A percentile compares a stretch with the other conserved stretches of the same genome.
These are phyloP conservation scores for Linum tenue DNA, from an alignment of 345 rosid species.

Conservation along the genomic window DNA sequence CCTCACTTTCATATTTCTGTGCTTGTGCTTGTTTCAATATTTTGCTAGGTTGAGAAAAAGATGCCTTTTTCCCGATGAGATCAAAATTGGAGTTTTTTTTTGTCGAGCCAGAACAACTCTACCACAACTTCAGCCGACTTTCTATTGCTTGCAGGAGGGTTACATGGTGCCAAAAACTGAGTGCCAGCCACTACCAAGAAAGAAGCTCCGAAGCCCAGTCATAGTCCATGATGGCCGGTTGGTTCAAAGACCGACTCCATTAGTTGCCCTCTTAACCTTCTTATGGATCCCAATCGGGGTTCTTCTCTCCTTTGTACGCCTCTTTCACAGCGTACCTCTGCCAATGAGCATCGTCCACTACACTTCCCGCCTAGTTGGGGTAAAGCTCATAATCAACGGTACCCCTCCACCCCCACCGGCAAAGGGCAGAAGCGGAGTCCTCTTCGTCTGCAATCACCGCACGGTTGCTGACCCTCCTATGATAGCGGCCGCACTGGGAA, in stretches of 20 bases:
- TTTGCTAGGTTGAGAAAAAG: neutral
- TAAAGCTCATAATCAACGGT: conserved; percentile 47
- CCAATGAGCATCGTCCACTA: conserved; percentile 54
- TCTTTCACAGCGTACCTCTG: conserved; percentile 54
- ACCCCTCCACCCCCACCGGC: conserved; percentile 67
- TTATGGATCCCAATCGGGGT: conserved; percentile 63
- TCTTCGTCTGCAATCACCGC: conserved; percentile 85
- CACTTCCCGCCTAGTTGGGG: conserved; percentile 48
- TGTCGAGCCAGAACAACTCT: no score
- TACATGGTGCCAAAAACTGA: conserved; percentile 54
- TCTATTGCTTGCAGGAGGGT: conserved; percentile 41
- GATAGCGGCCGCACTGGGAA: conserved; percentile 68
- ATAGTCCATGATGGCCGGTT: conserved; percentile 72
- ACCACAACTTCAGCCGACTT: no score
- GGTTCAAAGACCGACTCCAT: conserved; percentile 59
- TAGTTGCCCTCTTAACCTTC: conserved; percentile 54
- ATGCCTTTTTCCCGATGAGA: no score
- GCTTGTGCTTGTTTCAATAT: neutral
- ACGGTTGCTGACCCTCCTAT: conserved; percentile 73
- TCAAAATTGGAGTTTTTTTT: no score
- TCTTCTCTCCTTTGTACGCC: conserved; percentile 42
- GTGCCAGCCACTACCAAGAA: conserved; percentile 61
- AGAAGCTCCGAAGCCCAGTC: conserved; percentile 58
- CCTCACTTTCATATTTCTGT: neutral
- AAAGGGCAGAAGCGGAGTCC: conserved; percentile 70